Conservation (phyloP, 805 yeast genomes). For the Starmerella ratchasimensis region DNA sequence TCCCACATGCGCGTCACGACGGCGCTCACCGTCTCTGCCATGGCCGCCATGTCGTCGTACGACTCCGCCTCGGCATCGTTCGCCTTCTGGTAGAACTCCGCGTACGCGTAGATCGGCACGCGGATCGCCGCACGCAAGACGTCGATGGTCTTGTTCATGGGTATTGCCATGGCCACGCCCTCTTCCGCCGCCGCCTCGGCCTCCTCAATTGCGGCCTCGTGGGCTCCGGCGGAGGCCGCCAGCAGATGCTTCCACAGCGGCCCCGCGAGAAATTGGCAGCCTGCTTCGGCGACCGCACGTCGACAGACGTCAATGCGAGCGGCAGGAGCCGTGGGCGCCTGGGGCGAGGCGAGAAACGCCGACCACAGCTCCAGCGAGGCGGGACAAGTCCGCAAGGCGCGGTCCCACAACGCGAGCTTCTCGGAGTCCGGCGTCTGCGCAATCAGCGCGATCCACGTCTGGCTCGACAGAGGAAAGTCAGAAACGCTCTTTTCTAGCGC, state of each 20-base stretch:
- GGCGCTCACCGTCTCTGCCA: conserved; percentile 33
- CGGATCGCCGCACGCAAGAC: conserved; percentile 24
- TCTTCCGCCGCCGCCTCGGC: conserved; percentile 23
- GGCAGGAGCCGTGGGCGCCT: conserved; percentile 22
- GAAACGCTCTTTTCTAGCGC: conserved; percentile 20
- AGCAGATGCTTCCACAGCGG: conserved; percentile 71
- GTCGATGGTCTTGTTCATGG: conserved; percentile 25
- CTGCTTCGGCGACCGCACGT: conserved; percentile 41
- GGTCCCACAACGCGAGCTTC: conserved; percentile 12
- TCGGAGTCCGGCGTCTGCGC: too few relatives aligned
- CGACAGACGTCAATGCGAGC: too few relatives aligned
- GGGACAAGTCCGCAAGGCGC: conserved; percentile 23
- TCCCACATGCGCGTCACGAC: conserved; percentile 56
- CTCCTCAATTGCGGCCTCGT: conserved; percentile 44
- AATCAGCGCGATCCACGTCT: conserved; percentile 12
- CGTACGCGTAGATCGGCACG: conserved; percentile 77
- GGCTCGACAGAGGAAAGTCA: conserved; percentile 26
- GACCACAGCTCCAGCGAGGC: conserved; percentile 24
- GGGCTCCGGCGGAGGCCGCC: too few relatives aligned
- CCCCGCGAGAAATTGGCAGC: conserved; percentile 63
- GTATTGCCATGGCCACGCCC: conserved; percentile 24
- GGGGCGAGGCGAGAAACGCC: conserved; percentile 23
- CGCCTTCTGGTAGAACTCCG: conserved; percentile 48
- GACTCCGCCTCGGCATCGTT: conserved; percentile 3
- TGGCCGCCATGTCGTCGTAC: conserved; percentile 4